These are phyloP conservation scores for Arthroderma uncinatum DNA, from an alignment of 2,329 filamentous ascomycete genomes.

Conservation along the genomic window DNA sequence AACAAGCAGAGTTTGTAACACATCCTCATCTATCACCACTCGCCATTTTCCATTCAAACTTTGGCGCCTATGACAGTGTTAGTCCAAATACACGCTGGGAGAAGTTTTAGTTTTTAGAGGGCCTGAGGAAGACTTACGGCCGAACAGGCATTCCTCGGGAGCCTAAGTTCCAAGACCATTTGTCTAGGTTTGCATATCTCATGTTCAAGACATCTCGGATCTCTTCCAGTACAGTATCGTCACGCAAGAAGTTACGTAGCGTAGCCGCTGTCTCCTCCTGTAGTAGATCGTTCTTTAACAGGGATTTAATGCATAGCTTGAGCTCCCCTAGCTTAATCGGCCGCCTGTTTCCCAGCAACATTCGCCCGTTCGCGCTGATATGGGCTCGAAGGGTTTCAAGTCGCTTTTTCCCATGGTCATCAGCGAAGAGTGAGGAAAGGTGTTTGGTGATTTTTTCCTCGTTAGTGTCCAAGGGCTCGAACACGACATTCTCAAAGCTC, in stretches of 20 bases:
- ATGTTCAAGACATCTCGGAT: conserved; percentile 38
- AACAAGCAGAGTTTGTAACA: conserved; percentile 37
- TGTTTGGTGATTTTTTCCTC: conserved; percentile 24
- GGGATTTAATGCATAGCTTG: conserved; percentile 23
- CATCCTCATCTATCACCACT: conserved; percentile 39
- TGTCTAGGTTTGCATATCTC: conserved; percentile 31
- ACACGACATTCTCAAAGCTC: conserved; percentile 32
- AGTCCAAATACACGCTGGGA: neutral
- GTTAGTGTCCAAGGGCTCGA: conserved; percentile 27
- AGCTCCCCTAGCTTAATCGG: too few species aligned
- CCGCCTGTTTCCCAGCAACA: too few species aligned
- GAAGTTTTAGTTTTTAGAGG: neutral
- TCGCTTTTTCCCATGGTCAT: too few species aligned
- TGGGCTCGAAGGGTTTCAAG: too few species aligned
- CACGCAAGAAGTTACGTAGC: conserved; percentile 32
- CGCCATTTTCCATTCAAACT: conserved; percentile 38
- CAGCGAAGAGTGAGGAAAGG: neutral
- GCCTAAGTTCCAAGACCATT: conserved; percentile 36
- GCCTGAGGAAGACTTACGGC: conserved; percentile 17
- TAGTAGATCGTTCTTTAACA: conserved; percentile 33
- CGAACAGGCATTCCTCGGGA: conserved; percentile 34
- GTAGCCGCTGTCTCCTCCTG: conserved; percentile 35
- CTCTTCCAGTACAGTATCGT: conserved; percentile 31
- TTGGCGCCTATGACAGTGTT: conserved; percentile 19
- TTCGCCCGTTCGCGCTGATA: too few species aligned